Evolutionary conservation across 176 grass and related monocot species (phyloP), one percentile per base, ranked within the genome.

Genomic region (Ensete ventricosum): DNA sequence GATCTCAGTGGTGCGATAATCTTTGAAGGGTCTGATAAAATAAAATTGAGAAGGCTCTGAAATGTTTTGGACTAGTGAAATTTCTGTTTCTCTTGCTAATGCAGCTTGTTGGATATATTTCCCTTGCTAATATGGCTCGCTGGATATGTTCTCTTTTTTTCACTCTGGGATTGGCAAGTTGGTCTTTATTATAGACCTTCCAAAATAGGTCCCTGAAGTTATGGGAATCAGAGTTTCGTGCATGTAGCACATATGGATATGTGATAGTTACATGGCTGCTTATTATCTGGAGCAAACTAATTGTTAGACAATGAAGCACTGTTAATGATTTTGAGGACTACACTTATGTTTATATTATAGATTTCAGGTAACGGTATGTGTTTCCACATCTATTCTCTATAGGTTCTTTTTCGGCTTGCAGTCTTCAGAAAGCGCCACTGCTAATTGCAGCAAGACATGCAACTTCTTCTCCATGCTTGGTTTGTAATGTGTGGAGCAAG

Each of bases 81-180:
- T 50, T 70, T 70, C 67, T 70, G 67, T 70, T 69, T 50, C 9
- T 16, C 67, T 70, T 43, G 34, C 8, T 60, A 60, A 60, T 19
- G 21, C n/a, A 60, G 57, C 9, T 65, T 65, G 23, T 65, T 70
- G 34, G 34, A 43, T 43, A 6, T 43, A 43, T 43, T 43, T 43
- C 34, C 34, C 34, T 43, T 43, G 34, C 29, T 34, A 34, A 34
- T 34, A 34, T 0, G 29, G 29, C 29, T 43, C 34, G 34, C 34
- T 43, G 34, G 34, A 43, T 43, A 6, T 43, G 34, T 43, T 43
- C 34, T 43, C 34, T 43, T 6, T 43, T 48, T 50, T 70, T 14
- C 14, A 50, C 51, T 70, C 6, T 70, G 50, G 67, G 34, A 50
- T 21, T n/a, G 27, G 16, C 13, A 14, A 50, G 29, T 13, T 69